Base-by-base conservation (phyloP, 1,284 basidiomycete genomes). In the Cryptococcus sp. region DNA sequence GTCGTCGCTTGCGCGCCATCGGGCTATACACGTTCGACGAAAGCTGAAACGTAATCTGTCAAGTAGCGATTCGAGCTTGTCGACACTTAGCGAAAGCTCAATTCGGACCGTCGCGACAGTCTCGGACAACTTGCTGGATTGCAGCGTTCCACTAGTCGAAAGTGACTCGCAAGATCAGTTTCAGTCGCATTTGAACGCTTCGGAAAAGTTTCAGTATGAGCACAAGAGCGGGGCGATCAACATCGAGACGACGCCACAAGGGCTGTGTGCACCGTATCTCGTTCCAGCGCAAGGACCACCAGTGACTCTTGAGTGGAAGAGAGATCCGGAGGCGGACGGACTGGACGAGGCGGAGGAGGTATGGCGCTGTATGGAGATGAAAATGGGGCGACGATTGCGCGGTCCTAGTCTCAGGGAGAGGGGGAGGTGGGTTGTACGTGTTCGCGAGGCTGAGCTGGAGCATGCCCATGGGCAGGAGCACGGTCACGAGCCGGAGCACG, bases 231-330 rank as follows among this genome's bases (percentile, higher is more conserved):
- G 10, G 10, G 13, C 13, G 7, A 35, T 35, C 30, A 13, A 35
- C 10, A 35, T 13, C 30, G 30, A 13, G 8, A 2, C 30, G 10
- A 35, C 30, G 30, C 30, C 30, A 35, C 30, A 35, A 35, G 30
- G 30, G 7, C 43, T 47, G 19, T 42, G 53, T 39, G 40, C 66
- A 3, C 56, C 66, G 39, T 62, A 59, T 40, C 35, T 64, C 13
- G 60, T 61, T 5, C 45, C 54, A 2, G 27, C 43, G 11, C 19
- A 49, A 27, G 57, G 47, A n/a, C 63, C 63, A 17, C 39, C 50
- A 1, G 43, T 62, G 45, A 65, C 66, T 5, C 61, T 68, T 5
- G 47, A 62, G 10, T 69, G 67, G 67, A 57, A 66, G 50, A 60
- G 63, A 0, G 67, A 69, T 51, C 49, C 52, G 5, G 64, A 63